phyloP scores from a whole-genome alignment of 2,329 filamentous ascomycete genomes.

The Helicocarpus griseus region DNA sequence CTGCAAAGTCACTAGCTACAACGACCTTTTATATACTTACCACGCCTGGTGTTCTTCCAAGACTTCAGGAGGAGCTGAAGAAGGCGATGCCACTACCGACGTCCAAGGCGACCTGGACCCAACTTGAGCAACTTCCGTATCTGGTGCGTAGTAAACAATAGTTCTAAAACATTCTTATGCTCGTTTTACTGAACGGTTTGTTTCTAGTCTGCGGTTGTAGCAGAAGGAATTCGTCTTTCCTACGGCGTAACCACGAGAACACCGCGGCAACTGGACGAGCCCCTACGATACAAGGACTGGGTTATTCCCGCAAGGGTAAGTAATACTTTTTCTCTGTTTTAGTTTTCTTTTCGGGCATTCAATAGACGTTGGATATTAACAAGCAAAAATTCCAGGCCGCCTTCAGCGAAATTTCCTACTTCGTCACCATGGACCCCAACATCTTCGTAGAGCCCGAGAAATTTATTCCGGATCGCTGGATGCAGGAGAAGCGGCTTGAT shows the following conservation, averaged over 20 bases:
- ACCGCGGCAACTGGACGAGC: slow-evolving; percentile 19
- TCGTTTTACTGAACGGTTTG: background rate
- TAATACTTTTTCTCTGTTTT: background rate
- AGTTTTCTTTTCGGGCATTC: too few species aligned
- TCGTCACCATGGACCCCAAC: slow-evolving; percentile 15
- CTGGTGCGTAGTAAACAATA: slow-evolving; percentile 20
- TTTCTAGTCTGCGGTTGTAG: slow-evolving; percentile 13
- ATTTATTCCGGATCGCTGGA: slow-evolving; percentile 21
- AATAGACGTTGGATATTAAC: too few species aligned
- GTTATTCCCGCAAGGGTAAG: slow-evolving; percentile 23
- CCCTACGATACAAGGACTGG: slow-evolving; percentile 21
- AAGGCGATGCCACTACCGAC: slow-evolving; percentile 20
- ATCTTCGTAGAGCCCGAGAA: slow-evolving; percentile 18
- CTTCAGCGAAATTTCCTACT: slow-evolving; percentile 14
- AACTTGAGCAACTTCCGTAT: slow-evolving; percentile 34
- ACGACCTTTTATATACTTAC: slow-evolving; percentile 19
- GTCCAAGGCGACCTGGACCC: slow-evolving; percentile 16
- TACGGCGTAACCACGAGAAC: slow-evolving; percentile 27
- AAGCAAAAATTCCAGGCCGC: slow-evolving; percentile 11
- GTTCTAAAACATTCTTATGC: background rate
- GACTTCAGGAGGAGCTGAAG: slow-evolving; percentile 21
- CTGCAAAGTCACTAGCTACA: slow-evolving; percentile 20
- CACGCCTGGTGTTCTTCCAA: slow-evolving; percentile 13
- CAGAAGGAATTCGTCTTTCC: slow-evolving; percentile 30
- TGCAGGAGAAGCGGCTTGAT: slow-evolving; percentile 14